Evolutionary conservation across 2,329 filamentous ascomycete species (phyloP).

Genomic region (Phyllosticta capitalensis): DNA sequence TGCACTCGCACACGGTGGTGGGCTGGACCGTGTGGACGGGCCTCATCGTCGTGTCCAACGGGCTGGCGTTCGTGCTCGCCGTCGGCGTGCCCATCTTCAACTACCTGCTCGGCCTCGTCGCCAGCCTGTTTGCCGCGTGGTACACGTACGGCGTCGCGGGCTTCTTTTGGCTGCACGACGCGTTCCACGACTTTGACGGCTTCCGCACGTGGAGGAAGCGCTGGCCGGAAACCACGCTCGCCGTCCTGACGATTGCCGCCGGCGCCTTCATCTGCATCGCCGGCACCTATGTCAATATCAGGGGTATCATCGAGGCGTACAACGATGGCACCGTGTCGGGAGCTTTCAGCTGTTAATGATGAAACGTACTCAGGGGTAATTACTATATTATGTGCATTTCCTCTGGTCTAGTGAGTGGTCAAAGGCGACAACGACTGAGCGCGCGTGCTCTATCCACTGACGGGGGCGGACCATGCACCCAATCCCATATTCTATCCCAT

Average conservation of each 20-base stretch:
- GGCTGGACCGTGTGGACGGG: constrained; percentile 41
- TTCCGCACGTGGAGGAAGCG: constrained; percentile 29
- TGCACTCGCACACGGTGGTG: constrained; percentile 38
- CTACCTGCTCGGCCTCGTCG: constrained; percentile 43
- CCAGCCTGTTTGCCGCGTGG: constrained; percentile 44
- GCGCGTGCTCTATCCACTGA: too few relatives aligned
- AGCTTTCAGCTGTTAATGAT: constrained; percentile 20
- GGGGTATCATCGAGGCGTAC: constrained; percentile 26
- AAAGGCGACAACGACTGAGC: too few relatives aligned
- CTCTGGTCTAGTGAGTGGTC: not conserved
- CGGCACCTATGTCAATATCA: constrained; percentile 42
- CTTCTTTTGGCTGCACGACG: constrained; percentile 41
- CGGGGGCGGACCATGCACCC: too few relatives aligned
- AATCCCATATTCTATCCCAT: too few relatives aligned
- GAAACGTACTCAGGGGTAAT: not conserved
- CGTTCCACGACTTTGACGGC: constrained; percentile 35
- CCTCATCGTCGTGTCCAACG: constrained; percentile 39
- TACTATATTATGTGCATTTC: not conserved
- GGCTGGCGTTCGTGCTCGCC: constrained; percentile 34
- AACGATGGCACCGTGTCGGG: constrained; percentile 18
- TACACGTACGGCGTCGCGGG: constrained; percentile 46
- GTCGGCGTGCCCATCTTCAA: constrained; percentile 46
- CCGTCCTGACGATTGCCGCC: constrained; percentile 33
- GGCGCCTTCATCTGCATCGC: constrained; percentile 42
- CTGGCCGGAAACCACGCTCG: constrained; percentile 31